Base-by-base conservation (phyloP, 2,329 filamentous ascomycete genomes). In the Exophiala spinifera region DNA sequence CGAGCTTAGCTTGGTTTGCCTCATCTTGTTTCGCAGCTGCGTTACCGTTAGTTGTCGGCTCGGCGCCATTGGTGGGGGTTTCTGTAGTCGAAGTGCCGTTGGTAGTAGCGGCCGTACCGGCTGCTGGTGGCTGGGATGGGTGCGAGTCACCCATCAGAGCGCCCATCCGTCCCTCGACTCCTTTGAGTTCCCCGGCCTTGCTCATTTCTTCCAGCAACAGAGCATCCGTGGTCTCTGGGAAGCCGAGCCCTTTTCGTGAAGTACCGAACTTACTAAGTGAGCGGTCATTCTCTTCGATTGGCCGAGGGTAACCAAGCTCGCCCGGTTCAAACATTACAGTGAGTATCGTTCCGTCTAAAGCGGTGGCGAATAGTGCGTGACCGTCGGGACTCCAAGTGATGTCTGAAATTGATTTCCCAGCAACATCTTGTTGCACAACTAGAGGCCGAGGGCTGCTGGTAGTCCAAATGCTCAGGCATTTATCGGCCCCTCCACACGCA, bases 401-500 rank as follows among this genome's bases (percentile, higher is more conserved):
- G 72, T 99, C 94, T 1, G 91, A 95, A 61, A 99, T 92, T 0
- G 94, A 89, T 69, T 99, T 99, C 39, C 84, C 84, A 15, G 89
- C 86, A 55, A 99, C 72, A 64, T 97, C 92, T 67, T 96, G 90
- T 8, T 91, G 80, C 49, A 97, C 91, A 17, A 96, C 86, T 17
- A 97, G 86, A 0, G 94, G 94, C 19, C 94, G 79, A 0, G 94
- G 91, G 20, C 89, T 95, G 66, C 91, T 96, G 1, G 95, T 99
- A 64, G 96, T 97, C 94, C 94, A 99, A 34, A 99, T 87, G 66
- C 90, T 96, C 39, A 99, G 74, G 2, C 91, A 94, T 72, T 96
- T 97, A 69, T 99, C 94, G 66, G 96, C 94, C 2, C 94, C 95
- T 4, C 92, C 94, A 59, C 92, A 97, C 7, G 95, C 94, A 63